These are phyloP conservation scores for Umbelopsis vinacea DNA, from an alignment of 192 early-diverging fungal genomes.

Conservation along the genomic window DNA sequence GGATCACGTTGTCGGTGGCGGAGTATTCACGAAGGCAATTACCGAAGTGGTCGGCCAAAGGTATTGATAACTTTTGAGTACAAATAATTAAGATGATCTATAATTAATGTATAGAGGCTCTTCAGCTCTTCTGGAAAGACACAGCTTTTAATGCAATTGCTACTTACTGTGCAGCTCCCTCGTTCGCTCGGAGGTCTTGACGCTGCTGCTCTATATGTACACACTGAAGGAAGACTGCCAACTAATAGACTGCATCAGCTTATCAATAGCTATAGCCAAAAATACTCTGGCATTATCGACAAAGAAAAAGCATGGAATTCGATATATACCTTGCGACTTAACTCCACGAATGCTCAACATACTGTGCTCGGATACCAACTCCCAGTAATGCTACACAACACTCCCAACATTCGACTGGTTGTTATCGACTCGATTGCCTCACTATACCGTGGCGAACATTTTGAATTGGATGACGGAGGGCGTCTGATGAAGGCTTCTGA, in stretches of 20 bases:
- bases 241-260: slow-evolving; percentile 61
- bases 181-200: slow-evolving; percentile 61
- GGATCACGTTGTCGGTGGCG: slow-evolving; percentile 63
- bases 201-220: slow-evolving; percentile 63
- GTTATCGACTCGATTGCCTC: slow-evolving; percentile 89
- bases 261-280: slow-evolving; percentile 27
- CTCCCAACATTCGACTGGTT: slow-evolving; percentile 64
- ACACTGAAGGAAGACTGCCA: slow-evolving; percentile 76
- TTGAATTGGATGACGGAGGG: slow-evolving; percentile 18
- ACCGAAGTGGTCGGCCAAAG: slow-evolving; percentile 77
- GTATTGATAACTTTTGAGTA: slow-evolving; percentile 30
- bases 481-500: slow-evolving; percentile 47
- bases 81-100: neutral
- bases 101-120: neutral
- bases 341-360: slow-evolving; percentile 70
- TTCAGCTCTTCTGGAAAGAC: slow-evolving; percentile 84
- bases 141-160: slow-evolving; percentile 83
- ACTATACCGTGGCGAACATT: slow-evolving; percentile 65
- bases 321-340: slow-evolving; percentile 71
- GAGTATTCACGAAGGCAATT: slow-evolving; percentile 61
- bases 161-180: slow-evolving; percentile 70
- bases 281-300: slow-evolving; percentile 33
- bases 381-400: slow-evolving; percentile 57
- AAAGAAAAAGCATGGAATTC: slow-evolving; percentile 6
- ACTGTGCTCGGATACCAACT: slow-evolving; percentile 79